Percentiles rank a stretch among this genome's conserved stretches.
Evolutionary conservation across 1,284 basidiomycete species (phyloP).

Genomic region (Malassezia dermatis): DNA sequence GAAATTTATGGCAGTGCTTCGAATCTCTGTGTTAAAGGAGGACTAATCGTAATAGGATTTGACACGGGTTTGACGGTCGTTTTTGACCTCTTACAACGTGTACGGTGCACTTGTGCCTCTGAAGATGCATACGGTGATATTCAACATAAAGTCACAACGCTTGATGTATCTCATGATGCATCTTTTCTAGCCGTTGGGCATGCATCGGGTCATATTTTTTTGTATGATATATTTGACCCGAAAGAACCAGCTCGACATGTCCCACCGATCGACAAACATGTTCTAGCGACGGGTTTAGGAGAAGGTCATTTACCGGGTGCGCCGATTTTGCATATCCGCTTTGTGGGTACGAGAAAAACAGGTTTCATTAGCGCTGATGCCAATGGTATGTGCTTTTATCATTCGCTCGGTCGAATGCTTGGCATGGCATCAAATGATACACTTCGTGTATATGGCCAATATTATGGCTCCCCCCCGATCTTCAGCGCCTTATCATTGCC

Average conservation of each 20-base stretch:
- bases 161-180: slow-evolving; percentile 84
- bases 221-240: slow-evolving; percentile 72
- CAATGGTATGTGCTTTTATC: slow-evolving; percentile 83
- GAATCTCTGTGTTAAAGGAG: slow-evolving; percentile 61
- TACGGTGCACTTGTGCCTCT: slow-evolving; percentile 61
- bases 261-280: slow-evolving; percentile 59
- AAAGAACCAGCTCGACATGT: slow-evolving; percentile 57
- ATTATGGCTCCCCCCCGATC: slow-evolving; percentile 52
- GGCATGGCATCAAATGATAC: slow-evolving; percentile 93
- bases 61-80: slow-evolving; percentile 67
- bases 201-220: slow-evolving; percentile 68
- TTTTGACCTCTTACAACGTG: slow-evolving; percentile 73
- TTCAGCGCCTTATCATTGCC: slow-evolving; percentile 73
- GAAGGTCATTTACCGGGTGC: slow-evolving; percentile 85
- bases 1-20: background rate
- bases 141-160: slow-evolving; percentile 63
- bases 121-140: background rate
- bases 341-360: slow-evolving; percentile 86
- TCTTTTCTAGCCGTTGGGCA: slow-evolving; percentile 87
- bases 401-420: slow-evolving; percentile 83
- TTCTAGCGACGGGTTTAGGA: slow-evolving; percentile 67
- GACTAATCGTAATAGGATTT: slow-evolving; percentile 80
- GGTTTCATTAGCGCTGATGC: slow-evolving; percentile 86
- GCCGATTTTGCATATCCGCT: slow-evolving; percentile 73
- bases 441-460: slow-evolving; percentile 82